Percentiles rank a stretch among this genome's conserved stretches.
Evolutionary conservation across 2,329 filamentous ascomycete genomes (phyloP).

Genomic region (Ceratocystis smalleyi): DNA sequence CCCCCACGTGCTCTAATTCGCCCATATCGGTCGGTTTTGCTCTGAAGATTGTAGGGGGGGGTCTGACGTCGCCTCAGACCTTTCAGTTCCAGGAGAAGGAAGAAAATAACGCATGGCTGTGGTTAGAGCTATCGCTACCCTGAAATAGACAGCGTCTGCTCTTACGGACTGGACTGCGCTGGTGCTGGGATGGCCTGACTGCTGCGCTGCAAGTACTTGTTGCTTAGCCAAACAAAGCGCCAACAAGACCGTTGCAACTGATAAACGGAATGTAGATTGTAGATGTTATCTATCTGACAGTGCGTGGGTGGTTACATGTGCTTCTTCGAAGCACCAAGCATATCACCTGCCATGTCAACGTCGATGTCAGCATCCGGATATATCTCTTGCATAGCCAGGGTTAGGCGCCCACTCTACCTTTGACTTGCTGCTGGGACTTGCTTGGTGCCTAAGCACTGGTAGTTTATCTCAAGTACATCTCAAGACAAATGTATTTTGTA

Average conservation of each 20-base stretch:
- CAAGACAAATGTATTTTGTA: not conserved
- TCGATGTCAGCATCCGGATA: not conserved
- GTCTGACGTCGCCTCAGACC: too few relatives aligned
- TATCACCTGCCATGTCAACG: not conserved
- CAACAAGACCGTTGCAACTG: too few relatives aligned
- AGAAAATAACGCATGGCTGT: too few relatives aligned
- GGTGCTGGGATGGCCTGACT: too few relatives aligned
- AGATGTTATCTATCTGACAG: not conserved
- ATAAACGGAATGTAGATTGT: not conserved
- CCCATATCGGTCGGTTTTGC: not conserved
- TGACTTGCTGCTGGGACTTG: not conserved
- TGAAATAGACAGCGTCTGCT: too few relatives aligned
- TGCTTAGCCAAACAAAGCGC: too few relatives aligned
- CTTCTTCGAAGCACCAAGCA: not conserved
- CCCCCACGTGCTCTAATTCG: not conserved
- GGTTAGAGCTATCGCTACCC: too few relatives aligned
- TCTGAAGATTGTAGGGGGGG: too few relatives aligned
- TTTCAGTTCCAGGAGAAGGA: too few relatives aligned
- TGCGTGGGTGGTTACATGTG: not conserved
- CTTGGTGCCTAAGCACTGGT: not conserved
- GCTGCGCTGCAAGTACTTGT: too few relatives aligned
- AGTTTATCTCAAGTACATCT: not conserved
- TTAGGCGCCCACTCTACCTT: not conserved
- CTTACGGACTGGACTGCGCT: too few relatives aligned
- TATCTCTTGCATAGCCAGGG: not conserved